Base-by-base conservation (phyloP, 306 rosid genomes). In the Vigna radiata region DNA sequence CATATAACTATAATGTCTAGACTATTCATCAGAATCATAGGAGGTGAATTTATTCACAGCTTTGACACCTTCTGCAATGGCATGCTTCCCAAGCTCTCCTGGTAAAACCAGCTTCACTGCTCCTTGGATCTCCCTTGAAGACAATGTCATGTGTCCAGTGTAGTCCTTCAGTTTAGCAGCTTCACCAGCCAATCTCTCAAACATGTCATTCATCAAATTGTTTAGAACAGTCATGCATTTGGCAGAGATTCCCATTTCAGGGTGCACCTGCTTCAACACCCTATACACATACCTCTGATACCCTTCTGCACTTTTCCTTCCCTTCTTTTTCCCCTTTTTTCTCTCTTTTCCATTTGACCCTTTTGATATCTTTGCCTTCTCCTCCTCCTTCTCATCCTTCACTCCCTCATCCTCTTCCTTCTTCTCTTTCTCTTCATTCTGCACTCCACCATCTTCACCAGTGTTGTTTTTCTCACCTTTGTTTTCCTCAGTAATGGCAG, bases 241-340 rank as follows among this genome's bases (percentile, higher is more conserved):
- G 0, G 87, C 85, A 3, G 96, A 88, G 15, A 90, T 81, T 4
- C 87, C 93, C 86, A 90, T 46, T 4, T 81, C 92, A 8, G 97
- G 98, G 21, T 94, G 98, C 49, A 94, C 96, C 60, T 89, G 93
- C 72, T 90, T 92, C 83, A 90, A 18, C 7, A 91, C 92, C 81
- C 11, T 88, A n/a, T 70, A 80, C 79, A 90, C 88, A 37, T 94
- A 94, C 76, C 88, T 88, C 77, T 84, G 85, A 46, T 90, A 90
- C 80, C 86, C 95, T 75, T 85, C 91, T 56, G 41, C 85, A 2
- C 74, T 61, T 43, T 62, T 73, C 10, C 33, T 71, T 0, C 54
- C 27, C n/a, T 63, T 68, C 59, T 65, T 83, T 65, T 13, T 85
- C 73, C 25, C 84, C 73, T 41, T 67, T 31, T n/a, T 83, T 54